These are phyloP conservation scores for Butyriboletus loyo DNA, from an alignment of 768 basidiomycete genomes.

Conservation along the genomic window DNA sequence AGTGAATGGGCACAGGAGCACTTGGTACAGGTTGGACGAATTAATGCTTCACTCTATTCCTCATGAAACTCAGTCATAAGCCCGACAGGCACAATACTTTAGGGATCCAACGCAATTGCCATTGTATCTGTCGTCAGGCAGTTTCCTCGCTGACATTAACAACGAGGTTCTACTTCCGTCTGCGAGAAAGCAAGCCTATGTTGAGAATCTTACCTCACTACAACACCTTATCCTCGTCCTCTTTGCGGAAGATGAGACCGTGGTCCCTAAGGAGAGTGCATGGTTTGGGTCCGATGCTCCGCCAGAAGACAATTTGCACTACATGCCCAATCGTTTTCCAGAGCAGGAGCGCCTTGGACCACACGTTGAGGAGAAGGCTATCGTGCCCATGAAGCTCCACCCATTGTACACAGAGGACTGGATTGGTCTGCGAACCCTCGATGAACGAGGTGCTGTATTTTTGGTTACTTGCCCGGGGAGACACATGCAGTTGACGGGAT, in stretches of 20 bases:
- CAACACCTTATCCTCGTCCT: conserved; percentile 68
- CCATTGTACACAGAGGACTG: conserved; percentile 75
- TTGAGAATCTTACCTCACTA: conserved; percentile 55
- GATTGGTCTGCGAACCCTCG: conserved; percentile 73
- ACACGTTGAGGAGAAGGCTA: conserved; percentile 26
- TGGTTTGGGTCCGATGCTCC: conserved; percentile 79
- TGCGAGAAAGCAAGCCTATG: conserved; percentile 57
- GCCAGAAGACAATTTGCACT: conserved; percentile 30
- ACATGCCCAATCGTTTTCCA: neutral
- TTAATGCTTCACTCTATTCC: neutral
- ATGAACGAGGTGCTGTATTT: conserved; percentile 59
- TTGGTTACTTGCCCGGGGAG: conserved; percentile 64
- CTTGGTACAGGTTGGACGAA: conserved; percentile 57
- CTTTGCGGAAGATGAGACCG: conserved; percentile 71
- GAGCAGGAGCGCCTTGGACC: conserved; percentile 13
- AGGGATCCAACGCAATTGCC: conserved; percentile 65
- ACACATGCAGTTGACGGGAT: conserved; percentile 71
- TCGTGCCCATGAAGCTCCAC: conserved; percentile 72
- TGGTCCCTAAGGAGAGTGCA: conserved; percentile 78
- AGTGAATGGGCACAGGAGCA: conserved; percentile 73
- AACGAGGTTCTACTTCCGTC: conserved; percentile 57
- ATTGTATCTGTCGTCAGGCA: conserved; percentile 56
- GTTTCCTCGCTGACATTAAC: conserved; percentile 75
- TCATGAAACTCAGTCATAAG: neutral
- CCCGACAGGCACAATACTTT: conserved; percentile 75